phyloP scores from a whole-genome alignment of 768 basidiomycete species.

The Candolleomyces efflorescens region DNA sequence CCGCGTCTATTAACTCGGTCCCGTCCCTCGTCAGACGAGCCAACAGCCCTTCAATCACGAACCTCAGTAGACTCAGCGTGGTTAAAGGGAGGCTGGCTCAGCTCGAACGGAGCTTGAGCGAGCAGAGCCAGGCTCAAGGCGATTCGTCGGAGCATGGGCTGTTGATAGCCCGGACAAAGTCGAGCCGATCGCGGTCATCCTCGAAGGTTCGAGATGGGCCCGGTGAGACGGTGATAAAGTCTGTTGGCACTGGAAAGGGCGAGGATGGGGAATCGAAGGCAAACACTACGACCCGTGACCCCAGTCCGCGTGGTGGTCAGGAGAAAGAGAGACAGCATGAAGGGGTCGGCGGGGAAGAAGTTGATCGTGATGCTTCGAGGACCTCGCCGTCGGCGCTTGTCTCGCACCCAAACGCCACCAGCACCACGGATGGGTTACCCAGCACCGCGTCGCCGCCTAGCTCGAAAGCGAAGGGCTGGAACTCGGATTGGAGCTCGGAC shows the following conservation, averaged over 20 bases:
- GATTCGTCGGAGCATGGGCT: neutral
- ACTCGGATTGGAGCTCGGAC: neutral
- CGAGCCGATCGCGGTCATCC: no score
- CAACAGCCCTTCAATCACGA: slow-evolving; percentile 58
- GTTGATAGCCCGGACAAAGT: no score
- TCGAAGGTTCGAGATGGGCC: no score
- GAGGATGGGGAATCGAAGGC: neutral
- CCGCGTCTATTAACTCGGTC: neutral
- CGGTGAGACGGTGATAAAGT: neutral
- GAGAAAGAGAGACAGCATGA: neutral
- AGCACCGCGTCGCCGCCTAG: neutral
- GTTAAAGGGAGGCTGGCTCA: slow-evolving; percentile 65
- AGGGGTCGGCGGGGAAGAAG: neutral
- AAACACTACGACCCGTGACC: no score
- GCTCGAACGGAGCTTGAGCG: slow-evolving; percentile 36
- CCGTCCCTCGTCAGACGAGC: slow-evolving; percentile 8
- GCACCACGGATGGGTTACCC: neutral
- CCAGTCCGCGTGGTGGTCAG: no score
- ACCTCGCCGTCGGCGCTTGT: neutral
- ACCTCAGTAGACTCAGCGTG: slow-evolving; percentile 56
- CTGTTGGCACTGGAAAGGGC: neutral
- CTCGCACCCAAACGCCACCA: neutral
- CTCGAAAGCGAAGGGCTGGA: no score
- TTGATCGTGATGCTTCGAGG: neutral
- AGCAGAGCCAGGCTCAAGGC: slow-evolving; percentile 10